Conservation (phyloP, 495 filamentous ascomycete species). For the Penicillium canescens region DNA sequence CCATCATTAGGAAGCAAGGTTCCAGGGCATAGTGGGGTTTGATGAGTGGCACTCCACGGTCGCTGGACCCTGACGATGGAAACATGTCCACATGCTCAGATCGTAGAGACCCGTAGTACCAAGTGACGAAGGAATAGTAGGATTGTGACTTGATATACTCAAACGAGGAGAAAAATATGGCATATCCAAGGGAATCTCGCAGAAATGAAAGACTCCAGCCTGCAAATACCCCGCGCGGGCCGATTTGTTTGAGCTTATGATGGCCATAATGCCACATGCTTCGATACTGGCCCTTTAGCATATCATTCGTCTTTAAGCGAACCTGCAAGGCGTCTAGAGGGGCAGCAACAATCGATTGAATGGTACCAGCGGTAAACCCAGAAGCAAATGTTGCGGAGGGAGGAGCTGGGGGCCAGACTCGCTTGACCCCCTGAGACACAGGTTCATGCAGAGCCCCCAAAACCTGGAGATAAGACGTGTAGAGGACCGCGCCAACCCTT, state of each 20-base stretch:
- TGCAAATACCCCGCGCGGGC: conserved; percentile 76
- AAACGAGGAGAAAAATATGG: conserved; percentile 81
- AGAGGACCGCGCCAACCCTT: conserved; percentile 80
- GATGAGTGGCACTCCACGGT: conserved; percentile 55
- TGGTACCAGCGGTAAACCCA: conserved; percentile 72
- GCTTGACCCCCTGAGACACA: conserved; percentile 63
- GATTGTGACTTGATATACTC: conserved; percentile 84
- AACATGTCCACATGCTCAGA: conserved; percentile 30
- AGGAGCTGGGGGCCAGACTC: conserved; percentile 73
- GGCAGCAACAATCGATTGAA: conserved; percentile 80
- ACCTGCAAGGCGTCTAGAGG: conserved; percentile 88
- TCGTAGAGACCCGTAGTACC: conserved; percentile 67
- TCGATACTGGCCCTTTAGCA: conserved; percentile 65
- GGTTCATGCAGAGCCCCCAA: conserved; percentile 73
- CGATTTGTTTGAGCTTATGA: conserved; percentile 76
- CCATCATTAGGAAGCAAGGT: conserved; percentile 75
- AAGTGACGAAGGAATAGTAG: conserved; percentile 77
- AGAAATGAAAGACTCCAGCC: conserved; percentile 77
- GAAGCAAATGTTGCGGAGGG: conserved; percentile 68
- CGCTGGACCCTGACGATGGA: conserved; percentile 21
- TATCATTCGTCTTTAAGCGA: conserved; percentile 69
- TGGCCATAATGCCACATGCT: conserved; percentile 82
- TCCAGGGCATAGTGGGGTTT: conserved; percentile 85
- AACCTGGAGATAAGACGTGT: conserved; percentile 83
- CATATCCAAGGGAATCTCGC: conserved; percentile 81